phyloP scores from a whole-genome alignment of 352 stramenopile species.

The Pelagophyceae sp. region DNA sequence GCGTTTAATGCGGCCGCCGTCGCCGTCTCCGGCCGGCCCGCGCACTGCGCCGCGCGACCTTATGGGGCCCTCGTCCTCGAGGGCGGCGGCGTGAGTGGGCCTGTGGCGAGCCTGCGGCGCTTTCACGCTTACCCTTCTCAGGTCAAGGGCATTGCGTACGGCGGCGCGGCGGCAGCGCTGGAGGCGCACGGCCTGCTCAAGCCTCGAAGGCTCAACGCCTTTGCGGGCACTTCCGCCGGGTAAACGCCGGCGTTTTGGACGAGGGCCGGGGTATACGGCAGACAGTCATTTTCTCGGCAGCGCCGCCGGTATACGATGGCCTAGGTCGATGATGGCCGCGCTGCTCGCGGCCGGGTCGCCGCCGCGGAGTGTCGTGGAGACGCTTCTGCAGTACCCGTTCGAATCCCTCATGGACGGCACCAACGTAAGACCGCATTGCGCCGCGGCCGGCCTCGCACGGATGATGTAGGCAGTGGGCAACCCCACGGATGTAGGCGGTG shows the following conservation, averaged over 20 bases:
- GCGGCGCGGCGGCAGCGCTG: background rate
- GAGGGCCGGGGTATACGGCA: too few relatives aligned
- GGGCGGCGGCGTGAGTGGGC: conserved; percentile 14
- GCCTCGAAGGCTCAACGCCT: background rate
- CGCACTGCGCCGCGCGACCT: background rate
- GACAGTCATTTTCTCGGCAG: too few relatives aligned
- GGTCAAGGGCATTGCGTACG: conserved; percentile 9
- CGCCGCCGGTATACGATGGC: too few relatives aligned
- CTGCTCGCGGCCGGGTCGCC: background rate
- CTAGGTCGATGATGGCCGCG: background rate
- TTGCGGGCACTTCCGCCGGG: conserved; percentile 13
- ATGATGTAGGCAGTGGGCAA: too few relatives aligned
- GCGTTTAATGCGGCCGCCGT: background rate
- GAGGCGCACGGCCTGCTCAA: background rate
- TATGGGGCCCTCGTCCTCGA: conserved; percentile 8
- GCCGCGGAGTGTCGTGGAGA: background rate
- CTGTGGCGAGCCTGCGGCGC: too few relatives aligned
- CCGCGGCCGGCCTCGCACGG: too few relatives aligned
- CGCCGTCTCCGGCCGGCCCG: background rate
- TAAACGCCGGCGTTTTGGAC: too few relatives aligned
- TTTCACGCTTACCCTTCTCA: too few relatives aligned
- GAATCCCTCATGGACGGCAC: background rate
- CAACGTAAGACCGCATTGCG: too few relatives aligned
- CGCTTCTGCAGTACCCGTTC: background rate
- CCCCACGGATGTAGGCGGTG: too few relatives aligned